Percentiles rank a stretch among this genome's conserved stretches.
Conservation (phyloP, 345 rosid species). For the Alliaria petiolata region DNA sequence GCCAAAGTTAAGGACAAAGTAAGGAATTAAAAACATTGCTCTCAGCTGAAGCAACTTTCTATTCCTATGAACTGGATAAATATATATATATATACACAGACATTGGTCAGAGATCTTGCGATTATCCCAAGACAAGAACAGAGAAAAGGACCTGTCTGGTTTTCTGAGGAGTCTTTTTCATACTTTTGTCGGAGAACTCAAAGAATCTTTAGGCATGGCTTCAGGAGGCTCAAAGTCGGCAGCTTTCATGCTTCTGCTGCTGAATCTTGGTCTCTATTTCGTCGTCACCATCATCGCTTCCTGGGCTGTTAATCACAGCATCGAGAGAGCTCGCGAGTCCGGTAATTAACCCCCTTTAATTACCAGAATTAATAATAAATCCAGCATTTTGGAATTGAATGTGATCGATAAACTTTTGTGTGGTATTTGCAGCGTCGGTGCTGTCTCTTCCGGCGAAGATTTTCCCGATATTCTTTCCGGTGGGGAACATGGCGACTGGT, state of each 20-base stretch:
- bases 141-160: conserved; percentile 3
- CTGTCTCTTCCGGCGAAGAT: conserved; percentile 63
- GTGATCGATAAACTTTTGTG: not conserved
- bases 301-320: conserved; percentile 78
- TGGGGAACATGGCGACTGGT: conserved; percentile 90
- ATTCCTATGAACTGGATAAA: conserved; percentile 12
- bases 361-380: no score
- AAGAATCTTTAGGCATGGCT: conserved; percentile 45
- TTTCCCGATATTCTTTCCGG: conserved; percentile 77
- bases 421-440: conserved; percentile 54
- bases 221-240: conserved; percentile 60
- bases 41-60: conserved; percentile 36
- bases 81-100: not conserved
- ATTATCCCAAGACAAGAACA: conserved; percentile 20
- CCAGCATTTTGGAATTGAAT: not conserved
- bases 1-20: conserved; percentile 12
- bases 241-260: conserved; percentile 54
- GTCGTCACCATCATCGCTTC: conserved; percentile 56
- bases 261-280: conserved; percentile 69
- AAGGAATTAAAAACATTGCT: conserved; percentile 40
- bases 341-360: conserved; percentile 34
- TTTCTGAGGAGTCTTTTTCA: not conserved
- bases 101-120: not conserved
- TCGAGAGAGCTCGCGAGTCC: conserved; percentile 53
- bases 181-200: conserved; percentile 13